Conservation (phyloP, 2,329 filamentous ascomycete genomes). For the Elsinoe arachidis region DNA sequence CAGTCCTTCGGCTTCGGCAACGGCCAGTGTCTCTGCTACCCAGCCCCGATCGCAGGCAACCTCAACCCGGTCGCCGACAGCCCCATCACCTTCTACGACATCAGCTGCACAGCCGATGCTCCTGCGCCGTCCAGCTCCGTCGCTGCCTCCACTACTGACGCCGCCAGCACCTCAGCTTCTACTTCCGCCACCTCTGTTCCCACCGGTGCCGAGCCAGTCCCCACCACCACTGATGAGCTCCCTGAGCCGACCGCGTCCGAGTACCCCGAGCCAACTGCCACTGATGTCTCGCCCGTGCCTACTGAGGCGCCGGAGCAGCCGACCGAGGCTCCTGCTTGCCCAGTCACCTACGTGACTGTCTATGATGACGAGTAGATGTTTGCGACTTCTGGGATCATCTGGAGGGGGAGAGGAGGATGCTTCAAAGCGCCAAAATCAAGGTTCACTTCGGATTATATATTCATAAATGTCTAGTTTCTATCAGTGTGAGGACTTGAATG, state of each 20-base stretch:
- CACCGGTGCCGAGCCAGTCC: background rate
- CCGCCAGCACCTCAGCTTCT: background rate
- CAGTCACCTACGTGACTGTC: slow-evolving; percentile 6
- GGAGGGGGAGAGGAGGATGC: background rate
- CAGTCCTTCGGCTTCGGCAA: slow-evolving; percentile 4
- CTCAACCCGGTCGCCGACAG: slow-evolving; percentile 7
- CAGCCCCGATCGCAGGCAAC: slow-evolving; percentile 7
- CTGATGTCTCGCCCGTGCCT: background rate
- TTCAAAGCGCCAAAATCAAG: background rate
- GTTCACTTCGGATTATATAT: slow-evolving; percentile 4
- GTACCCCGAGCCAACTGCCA: background rate
- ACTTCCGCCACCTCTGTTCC: background rate
- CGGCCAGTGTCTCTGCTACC: slow-evolving; percentile 3
- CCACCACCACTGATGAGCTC: background rate
- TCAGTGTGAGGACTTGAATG: background rate
- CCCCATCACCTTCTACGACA: slow-evolving; percentile 11
- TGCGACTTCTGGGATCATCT: background rate
- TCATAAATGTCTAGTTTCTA: background rate
- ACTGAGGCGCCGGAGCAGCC: background rate
- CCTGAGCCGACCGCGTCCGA: background rate
- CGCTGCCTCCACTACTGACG: background rate
- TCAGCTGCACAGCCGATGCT: slow-evolving; percentile 9
- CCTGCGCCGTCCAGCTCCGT: background rate
- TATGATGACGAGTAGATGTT: slow-evolving; percentile 11
- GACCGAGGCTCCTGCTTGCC: slow-evolving; percentile 4